Base-by-base conservation (phyloP, 345 rosid species). In the Cardamine chenopodiifolia region DNA sequence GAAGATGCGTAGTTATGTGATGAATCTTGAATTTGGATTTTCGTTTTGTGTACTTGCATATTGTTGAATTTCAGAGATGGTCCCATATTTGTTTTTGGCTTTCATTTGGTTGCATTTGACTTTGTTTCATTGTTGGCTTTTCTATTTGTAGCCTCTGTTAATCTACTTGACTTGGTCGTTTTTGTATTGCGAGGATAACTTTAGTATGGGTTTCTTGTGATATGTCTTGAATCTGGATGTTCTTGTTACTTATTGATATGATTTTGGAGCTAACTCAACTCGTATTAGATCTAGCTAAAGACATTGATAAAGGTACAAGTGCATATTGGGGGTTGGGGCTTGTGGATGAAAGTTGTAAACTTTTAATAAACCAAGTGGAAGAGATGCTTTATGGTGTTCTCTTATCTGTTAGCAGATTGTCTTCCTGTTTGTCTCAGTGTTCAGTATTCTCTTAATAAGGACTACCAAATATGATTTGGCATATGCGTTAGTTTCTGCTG, bases 191-290 rank as follows among this genome's bases (percentile, higher is more conserved):
- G 60, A 47, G 20, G 61, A 18, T n/a, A 68, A 50, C 2, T 45
- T 44, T 18, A 25, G 50, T 66, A 5, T 26, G 44, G 48, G 4
- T 74, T 2, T 35, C 0, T 57, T 57, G 47, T 28, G 39, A 28
- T 10, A 7, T 6, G 28, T 68, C 48, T 53, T 76, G 50, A 53
- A 62, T 0, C n/a, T 61, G 50, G 25, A 69, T 76, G 65, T 31
- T 32, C 12, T 23, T 60, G 29, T 62, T 76, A 13, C 32, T 44
- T 44, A 76, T 25, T 54, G 42, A 17, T 61, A 49, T 50, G 63
- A 13, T 10, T 14, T 49, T 49, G 17, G 55, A 67, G 63, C 29
- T 68, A 29, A 50, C 1, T 40, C 14, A 47, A 44, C 3, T 3
- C 15, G 62, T 22, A 22, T 68, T 11, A 40, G 56, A 29, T 55